Percentiles rank a stretch among this genome's conserved stretches.
Evolutionary conservation across 495 filamentous ascomycete genomes (phyloP).

Genomic region (Tirmania nivea): DNA sequence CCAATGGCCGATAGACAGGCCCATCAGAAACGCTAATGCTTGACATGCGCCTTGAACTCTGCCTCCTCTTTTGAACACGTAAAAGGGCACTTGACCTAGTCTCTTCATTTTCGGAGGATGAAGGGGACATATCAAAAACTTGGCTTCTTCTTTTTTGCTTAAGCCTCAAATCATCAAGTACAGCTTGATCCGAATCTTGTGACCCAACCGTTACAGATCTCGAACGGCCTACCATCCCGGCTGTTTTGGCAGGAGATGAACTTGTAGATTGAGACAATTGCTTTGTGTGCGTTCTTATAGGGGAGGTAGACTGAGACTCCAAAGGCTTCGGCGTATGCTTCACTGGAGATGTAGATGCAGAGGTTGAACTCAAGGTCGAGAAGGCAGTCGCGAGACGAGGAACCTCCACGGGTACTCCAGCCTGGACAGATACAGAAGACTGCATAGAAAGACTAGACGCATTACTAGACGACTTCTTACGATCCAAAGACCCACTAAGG

Average conservation of each 20-base stretch:
- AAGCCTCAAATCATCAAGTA: slow-evolving; percentile 45
- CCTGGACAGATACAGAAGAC: slow-evolving; percentile 43
- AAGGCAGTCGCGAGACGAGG: slow-evolving; percentile 35
- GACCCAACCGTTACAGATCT: slow-evolving; percentile 88
- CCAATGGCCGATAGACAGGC: slow-evolving; percentile 70
- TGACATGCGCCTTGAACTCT: slow-evolving; percentile 79
- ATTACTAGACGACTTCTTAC: slow-evolving; percentile 57
- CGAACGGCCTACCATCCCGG: slow-evolving; percentile 30
- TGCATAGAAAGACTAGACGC: slow-evolving; percentile 66
- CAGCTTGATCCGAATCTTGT: slow-evolving; percentile 53
- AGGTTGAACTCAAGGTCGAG: slow-evolving; percentile 37
- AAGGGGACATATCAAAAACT: slow-evolving; percentile 88
- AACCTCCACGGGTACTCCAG: slow-evolving; percentile 51
- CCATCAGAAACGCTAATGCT: slow-evolving; percentile 64
- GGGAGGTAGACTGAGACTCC: slow-evolving; percentile 14
- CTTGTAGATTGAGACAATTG: slow-evolving; percentile 4
- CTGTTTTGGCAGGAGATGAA: slow-evolving; percentile 31
- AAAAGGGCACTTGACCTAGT: slow-evolving; percentile 73
- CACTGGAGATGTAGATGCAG: slow-evolving; percentile 52
- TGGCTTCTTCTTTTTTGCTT: slow-evolving; percentile 86
- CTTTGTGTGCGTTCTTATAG: slow-evolving; percentile 15
- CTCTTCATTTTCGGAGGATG: slow-evolving; percentile 92
- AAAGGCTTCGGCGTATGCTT: slow-evolving; percentile 30
- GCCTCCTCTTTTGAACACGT: slow-evolving; percentile 77
- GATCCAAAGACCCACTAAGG: slow-evolving; percentile 16